Evolutionary conservation across 352 stramenopile species (phyloP).

Genomic region (Sclerospora graminicola): DNA sequence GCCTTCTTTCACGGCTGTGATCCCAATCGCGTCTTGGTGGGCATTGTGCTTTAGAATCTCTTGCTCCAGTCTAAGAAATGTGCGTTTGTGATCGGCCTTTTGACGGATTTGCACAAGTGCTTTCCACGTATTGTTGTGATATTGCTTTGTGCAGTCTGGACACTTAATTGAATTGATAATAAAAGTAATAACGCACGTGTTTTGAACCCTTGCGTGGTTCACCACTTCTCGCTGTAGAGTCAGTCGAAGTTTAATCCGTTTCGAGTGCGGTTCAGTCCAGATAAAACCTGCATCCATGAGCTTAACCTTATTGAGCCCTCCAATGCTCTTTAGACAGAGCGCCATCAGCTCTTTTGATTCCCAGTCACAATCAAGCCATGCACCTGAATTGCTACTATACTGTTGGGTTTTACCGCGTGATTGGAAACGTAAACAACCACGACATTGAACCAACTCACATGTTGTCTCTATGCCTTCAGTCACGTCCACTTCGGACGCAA

Average conservation of each 20-base stretch:
- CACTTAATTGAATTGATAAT: conserved; percentile 55
- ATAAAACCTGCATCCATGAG: conserved; percentile 71
- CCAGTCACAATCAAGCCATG: conserved; percentile 54
- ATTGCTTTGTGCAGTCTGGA: conserved; percentile 62
- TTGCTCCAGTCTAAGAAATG: conserved; percentile 60
- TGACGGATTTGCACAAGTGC: conserved; percentile 69
- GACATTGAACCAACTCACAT: conserved; percentile 47
- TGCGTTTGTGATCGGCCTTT: conserved; percentile 66
- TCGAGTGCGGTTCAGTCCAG: conserved; percentile 78
- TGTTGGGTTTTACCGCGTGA: conserved; percentile 34
- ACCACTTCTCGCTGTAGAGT: conserved; percentile 59
- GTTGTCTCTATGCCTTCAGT: conserved; percentile 51
- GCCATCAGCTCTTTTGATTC: conserved; percentile 71
- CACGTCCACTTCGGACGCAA: conserved; percentile 61
- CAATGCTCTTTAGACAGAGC: conserved; percentile 66
- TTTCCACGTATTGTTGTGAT: conserved; percentile 57
- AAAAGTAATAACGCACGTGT: conserved; percentile 56
- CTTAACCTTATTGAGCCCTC: conserved; percentile 52
- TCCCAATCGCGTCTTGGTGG: conserved; percentile 50
- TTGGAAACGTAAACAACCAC: conserved; percentile 58
- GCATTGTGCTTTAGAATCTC: conserved; percentile 67
- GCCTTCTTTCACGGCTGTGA: conserved; percentile 52
- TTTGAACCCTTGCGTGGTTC: conserved; percentile 61
- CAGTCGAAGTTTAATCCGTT: conserved; percentile 66
- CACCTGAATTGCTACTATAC: conserved; percentile 24